These are phyloP conservation scores for Macrocybe sp. DNA, from an alignment of 1,284 basidiomycete species.

Conservation along the genomic window DNA sequence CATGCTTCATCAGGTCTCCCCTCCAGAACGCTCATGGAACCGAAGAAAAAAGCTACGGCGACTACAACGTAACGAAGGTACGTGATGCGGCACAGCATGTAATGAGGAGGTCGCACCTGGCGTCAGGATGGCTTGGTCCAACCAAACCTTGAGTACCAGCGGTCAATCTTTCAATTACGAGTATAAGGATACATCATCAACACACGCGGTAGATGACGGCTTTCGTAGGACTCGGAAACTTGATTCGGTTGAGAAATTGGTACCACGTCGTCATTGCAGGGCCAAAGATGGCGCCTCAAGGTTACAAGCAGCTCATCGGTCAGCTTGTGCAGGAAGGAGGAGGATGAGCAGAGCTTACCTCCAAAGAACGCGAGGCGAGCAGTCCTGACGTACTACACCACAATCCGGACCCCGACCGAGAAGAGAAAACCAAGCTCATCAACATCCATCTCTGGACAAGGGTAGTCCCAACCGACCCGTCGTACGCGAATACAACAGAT, in stretches of 20 bases:
- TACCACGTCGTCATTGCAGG: slow-evolving; percentile 75
- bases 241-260: slow-evolving; percentile 55
- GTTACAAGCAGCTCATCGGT: not conserved
- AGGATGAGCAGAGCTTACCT: slow-evolving; percentile 30
- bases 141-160: slow-evolving; percentile 47
- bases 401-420: not conserved
- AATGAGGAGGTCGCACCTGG: slow-evolving; percentile 39
- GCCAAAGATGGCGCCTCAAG: slow-evolving; percentile 59
- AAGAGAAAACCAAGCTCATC: not conserved
- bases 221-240: slow-evolving; percentile 52
- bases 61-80: slow-evolving; percentile 28
- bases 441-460: not conserved
- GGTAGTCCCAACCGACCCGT: not conserved
- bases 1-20: slow-evolving; percentile 57
- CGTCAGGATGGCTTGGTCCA: slow-evolving; percentile 70
- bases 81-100: slow-evolving; percentile 1
- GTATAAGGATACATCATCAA: slow-evolving; percentile 10
- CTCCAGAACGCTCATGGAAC: slow-evolving; percentile 69
- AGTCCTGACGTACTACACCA: slow-evolving; percentile 37
- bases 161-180: not conserved
- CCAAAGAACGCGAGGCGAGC: slow-evolving; percentile 73
- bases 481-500: not conserved
- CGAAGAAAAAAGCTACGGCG: slow-evolving; percentile 69
- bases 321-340: no score
- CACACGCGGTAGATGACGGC: slow-evolving; percentile 58